A percentile compares a stretch with the other conserved stretches of the same genome.
phyloP scores from a whole-genome alignment of 495 filamentous ascomycete genomes.

The Delitschia confertaspora region DNA sequence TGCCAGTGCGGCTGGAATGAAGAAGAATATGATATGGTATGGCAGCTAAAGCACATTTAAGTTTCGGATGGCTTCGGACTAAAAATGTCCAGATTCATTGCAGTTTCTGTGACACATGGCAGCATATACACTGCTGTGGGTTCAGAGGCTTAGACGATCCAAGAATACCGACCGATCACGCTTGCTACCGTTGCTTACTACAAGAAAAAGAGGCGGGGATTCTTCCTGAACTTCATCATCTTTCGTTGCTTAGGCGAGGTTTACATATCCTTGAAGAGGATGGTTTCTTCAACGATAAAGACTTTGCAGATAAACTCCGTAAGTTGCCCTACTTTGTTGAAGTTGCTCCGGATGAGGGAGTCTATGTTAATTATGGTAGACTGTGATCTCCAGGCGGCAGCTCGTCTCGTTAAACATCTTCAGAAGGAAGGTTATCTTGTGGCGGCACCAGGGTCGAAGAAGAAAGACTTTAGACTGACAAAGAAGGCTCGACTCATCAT shows the following conservation, averaged over 20 bases:
- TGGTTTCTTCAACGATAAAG: conserved; percentile 19
- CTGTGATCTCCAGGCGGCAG: conserved; percentile 30
- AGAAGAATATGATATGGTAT: conserved; percentile 41
- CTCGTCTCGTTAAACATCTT: conserved; percentile 29
- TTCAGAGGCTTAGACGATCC: conserved; percentile 30
- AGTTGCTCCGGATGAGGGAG: neutral
- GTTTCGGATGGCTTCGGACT: neutral
- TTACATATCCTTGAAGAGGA: conserved; percentile 24
- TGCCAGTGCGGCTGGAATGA: conserved; percentile 40
- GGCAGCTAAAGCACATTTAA: neutral
- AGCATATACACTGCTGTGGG: conserved; percentile 46
- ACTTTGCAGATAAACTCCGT: conserved; percentile 23
- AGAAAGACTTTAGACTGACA: conserved; percentile 24
- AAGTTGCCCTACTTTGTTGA: conserved; percentile 8
- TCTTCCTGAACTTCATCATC: conserved; percentile 32
- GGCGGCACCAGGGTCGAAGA: conserved; percentile 30
- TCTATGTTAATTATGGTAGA: conserved; percentile 24
- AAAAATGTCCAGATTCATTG: conserved; percentile 37
- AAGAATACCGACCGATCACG: conserved; percentile 36
- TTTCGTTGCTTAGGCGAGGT: conserved; percentile 33
- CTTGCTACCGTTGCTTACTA: conserved; percentile 45
- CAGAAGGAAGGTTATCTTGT: conserved; percentile 31
- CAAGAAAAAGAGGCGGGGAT: conserved; percentile 31
- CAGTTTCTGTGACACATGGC: conserved; percentile 40
- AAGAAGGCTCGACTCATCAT: conserved; percentile 30